Percentiles rank a stretch among this genome's conserved stretches.
Evolutionary conservation across 768 basidiomycete species (phyloP).

Genomic region (Cubamyces lactineus): DNA sequence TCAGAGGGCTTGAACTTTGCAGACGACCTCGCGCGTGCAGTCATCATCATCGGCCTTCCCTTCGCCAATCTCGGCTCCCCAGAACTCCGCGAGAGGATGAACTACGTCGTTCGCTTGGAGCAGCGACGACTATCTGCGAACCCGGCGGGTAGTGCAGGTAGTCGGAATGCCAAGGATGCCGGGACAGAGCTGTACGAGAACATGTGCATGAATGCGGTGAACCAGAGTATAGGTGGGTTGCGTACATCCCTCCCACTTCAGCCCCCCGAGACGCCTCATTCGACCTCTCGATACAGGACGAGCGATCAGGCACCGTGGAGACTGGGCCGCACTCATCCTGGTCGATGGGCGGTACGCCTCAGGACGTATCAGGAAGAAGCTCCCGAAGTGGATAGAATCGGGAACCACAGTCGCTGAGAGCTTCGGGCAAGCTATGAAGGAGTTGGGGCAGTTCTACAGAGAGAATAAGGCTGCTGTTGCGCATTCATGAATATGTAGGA

Average conservation of each 20-base stretch:
- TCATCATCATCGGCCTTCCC: conserved; percentile 87
- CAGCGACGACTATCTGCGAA: conserved; percentile 39
- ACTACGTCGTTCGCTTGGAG: conserved; percentile 73
- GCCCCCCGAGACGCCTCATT: background rate
- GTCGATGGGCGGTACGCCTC: conserved; percentile 83
- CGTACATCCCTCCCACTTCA: background rate
- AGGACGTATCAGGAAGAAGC: conserved; percentile 67
- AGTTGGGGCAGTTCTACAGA: conserved; percentile 70
- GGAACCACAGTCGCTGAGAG: conserved; percentile 58
- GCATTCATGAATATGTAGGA: too few relatives aligned
- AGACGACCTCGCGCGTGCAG: conserved; percentile 67
- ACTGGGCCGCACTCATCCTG: conserved; percentile 91
- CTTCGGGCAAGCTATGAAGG: conserved; percentile 74
- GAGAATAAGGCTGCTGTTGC: conserved; percentile 44
- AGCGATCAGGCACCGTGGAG: conserved; percentile 87
- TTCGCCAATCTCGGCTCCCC: conserved; percentile 92
- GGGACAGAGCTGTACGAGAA: conserved; percentile 80
- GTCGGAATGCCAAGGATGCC: conserved; percentile 54
- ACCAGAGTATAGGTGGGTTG: conserved; percentile 89
- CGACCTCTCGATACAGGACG: conserved; percentile 61
- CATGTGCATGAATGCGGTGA: conserved; percentile 92
- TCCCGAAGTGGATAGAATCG: conserved; percentile 90
- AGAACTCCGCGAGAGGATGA: conserved; percentile 90
- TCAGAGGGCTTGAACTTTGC: conserved; percentile 82
- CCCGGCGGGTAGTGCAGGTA: conserved; percentile 34